phyloP scores from a whole-genome alignment of 2,329 filamentous ascomycete genomes.

The Colletotrichum liriopes region DNA sequence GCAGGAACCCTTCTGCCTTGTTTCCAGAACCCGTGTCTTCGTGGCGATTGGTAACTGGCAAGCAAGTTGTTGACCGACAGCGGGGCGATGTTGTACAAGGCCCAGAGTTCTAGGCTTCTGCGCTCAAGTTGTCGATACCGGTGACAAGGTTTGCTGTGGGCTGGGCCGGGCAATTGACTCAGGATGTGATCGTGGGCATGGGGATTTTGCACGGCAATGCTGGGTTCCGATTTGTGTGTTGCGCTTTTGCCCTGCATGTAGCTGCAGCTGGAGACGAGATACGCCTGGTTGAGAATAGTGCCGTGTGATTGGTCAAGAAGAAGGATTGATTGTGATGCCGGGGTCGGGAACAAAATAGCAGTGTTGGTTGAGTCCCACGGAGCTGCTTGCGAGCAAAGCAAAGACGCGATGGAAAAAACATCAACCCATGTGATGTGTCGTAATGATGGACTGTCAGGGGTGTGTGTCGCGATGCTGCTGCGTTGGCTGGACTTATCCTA shows the following conservation, averaged over 20 bases:
- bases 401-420: neutral
- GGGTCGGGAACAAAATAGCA: neutral
- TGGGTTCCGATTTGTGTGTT: conserved; percentile 29
- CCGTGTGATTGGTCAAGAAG: conserved; percentile 26
- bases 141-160: conserved; percentile 8
- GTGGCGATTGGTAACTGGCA: neutral
- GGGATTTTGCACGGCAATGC: conserved; percentile 29
- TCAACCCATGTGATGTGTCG: neutral
- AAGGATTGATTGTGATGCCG: conserved; percentile 1
- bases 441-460: neutral
- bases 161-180: conserved; percentile 4
- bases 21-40: neutral
- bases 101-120: neutral
- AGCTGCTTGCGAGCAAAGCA: neutral
- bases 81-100: conserved; percentile 19
- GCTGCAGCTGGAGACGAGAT: conserved; percentile 31
- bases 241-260: conserved; percentile 33
- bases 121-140: conserved; percentile 1
- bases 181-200: conserved; percentile 12
- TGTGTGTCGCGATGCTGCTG: too few relatives aligned
- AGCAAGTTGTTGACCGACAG: conserved; percentile 9
- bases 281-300: neutral
- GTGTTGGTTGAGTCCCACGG: conserved; percentile 11
- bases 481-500: neutral
- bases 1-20: neutral